Evolutionary conservation across 2,329 filamentous ascomycete species (phyloP).

Genomic region (Aschersonia sp.): DNA sequence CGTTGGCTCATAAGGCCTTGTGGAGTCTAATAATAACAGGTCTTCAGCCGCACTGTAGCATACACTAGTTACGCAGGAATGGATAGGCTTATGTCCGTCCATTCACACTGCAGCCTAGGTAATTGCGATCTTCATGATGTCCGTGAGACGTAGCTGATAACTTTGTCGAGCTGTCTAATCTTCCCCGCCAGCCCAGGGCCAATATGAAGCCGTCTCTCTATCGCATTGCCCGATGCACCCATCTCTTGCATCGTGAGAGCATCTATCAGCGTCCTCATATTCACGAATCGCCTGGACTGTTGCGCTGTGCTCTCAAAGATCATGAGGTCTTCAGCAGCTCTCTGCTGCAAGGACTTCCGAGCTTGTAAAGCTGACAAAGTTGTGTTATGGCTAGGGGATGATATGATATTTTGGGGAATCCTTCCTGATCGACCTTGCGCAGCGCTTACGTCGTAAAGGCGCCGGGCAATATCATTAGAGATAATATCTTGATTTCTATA

Average conservation of each 20-base stretch:
- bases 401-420: background rate
- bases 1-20: no score
- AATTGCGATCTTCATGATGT: no score
- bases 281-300: constrained; percentile 1
- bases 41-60: background rate
- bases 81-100: background rate
- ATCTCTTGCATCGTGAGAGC: constrained; percentile 2
- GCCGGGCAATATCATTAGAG: background rate
- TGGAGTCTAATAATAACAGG: no score
- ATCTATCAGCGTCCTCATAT: constrained; percentile 1
- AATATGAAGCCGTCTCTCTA: constrained; percentile 1
- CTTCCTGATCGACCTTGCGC: background rate
- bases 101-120: no score
- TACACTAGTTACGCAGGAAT: background rate
- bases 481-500: background rate
- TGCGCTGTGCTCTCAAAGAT: background rate
- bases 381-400: background rate
- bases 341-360: background rate
- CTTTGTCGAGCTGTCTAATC: background rate
- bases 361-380: background rate
- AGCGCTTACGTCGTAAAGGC: background rate
- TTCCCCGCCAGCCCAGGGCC: background rate
- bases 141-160: background rate
- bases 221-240: background rate
- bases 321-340: background rate